Evolutionary conservation across 2,329 filamentous ascomycete genomes (phyloP), one percentile per base, ranked within the genome.

Genomic region (Pseudogymnoascus destructans): DNA sequence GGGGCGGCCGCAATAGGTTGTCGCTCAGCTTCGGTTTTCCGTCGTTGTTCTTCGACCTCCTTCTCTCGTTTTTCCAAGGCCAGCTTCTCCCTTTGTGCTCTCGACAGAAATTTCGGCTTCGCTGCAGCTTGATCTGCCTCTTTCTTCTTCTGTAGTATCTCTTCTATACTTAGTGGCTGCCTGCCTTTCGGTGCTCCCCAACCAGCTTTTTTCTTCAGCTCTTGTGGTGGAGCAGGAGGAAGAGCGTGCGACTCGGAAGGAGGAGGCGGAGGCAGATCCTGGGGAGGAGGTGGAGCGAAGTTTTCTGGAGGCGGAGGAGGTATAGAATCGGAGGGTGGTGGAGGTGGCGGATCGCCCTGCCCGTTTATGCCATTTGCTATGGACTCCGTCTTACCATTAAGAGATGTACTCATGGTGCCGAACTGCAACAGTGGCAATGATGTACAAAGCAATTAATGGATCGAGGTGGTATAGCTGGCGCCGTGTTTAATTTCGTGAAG

Each of bases 71-170:
- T 89, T 68, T 95, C 87, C 13, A 89, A 76, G 27, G 89, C 89
- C 23, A 95, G 72, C 61, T 83, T 81, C 69, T 95, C 89, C 58
- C 91, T 81, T 70, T 95, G 81, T 30, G 86, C 85, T 74, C 87
- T 93, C 3, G 87, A 86, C 19, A 95, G 75, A 69, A 95, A 95
- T 70, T 89, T 91, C 4, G 90, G 90, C 77, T 93, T 95, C 58
- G 88, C 80, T 8, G 89, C 86, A 13, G 86, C 89, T 33, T 86
- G 87, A 72, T 93, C 89, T 25, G 87, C 86, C 61, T 88, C 89
- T 68, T 87, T 88, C 77, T 95, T 95, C 73, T 91, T 86, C 64
- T 83, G 82, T 19, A 95, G 73, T 3, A 95, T 79, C 65, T 95
- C 87, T 71, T 95, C 90, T 59, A 95, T 85, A 68, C 89, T 91